phyloP scores from a whole-genome alignment of 2,329 filamentous ascomycete genomes.

The Penicillium rolfsii region DNA sequence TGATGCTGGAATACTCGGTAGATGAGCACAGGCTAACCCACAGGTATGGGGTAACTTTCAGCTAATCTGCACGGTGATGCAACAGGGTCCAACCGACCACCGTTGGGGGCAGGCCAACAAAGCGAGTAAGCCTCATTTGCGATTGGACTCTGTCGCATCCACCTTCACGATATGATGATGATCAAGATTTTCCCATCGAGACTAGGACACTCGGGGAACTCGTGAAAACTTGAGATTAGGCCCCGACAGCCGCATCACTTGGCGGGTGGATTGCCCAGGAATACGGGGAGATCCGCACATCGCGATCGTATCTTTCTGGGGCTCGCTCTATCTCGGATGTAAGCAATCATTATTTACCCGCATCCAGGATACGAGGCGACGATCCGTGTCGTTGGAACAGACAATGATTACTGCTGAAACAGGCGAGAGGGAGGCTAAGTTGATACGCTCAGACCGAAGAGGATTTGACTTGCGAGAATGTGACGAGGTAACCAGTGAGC shows the following conservation, averaged over 20 bases:
- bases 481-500: background rate
- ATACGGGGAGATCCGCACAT: conserved; percentile 6
- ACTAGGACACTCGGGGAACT: background rate
- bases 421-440: background rate
- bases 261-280: background rate
- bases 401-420: background rate
- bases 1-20: background rate
- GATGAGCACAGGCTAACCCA: background rate
- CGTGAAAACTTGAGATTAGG: conserved; percentile 3
- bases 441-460: background rate
- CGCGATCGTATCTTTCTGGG: conserved; percentile 3
- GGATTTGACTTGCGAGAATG: background rate
- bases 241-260: conserved; percentile 1
- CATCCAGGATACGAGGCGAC: background rate
- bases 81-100: background rate
- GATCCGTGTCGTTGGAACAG: background rate
- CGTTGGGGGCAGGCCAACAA: background rate
- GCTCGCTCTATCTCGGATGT: background rate
- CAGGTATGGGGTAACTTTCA: background rate
- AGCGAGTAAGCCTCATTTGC: background rate
- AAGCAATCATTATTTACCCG: background rate
- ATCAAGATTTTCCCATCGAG: background rate
- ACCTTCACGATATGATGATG: background rate
- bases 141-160: background rate
- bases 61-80: conserved; percentile 1